A percentile compares a stretch with the other conserved stretches of the same genome.
phyloP scores from a whole-genome alignment of 108 stramenopile genomes.

The Halocafeteria seosinensis region DNA sequence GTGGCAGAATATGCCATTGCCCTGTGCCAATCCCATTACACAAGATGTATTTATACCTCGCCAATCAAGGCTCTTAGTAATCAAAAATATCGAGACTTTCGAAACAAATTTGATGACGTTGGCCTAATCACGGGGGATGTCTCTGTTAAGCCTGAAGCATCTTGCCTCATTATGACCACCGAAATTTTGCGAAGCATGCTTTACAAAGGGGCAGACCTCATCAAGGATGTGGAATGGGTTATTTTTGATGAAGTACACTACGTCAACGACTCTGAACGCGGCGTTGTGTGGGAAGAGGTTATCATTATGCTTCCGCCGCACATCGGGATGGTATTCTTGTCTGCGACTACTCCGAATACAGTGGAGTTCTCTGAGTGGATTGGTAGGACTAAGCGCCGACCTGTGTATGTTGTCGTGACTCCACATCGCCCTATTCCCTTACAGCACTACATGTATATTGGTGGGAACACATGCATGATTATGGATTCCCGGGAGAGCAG shows the following conservation, averaged over 20 bases:
- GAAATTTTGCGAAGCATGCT: constrained; percentile 54
- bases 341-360: constrained; percentile 88
- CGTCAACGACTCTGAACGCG: constrained; percentile 69
- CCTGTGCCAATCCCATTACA: constrained; percentile 49
- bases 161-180: constrained; percentile 49
- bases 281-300: constrained; percentile 80
- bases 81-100: constrained; percentile 84
- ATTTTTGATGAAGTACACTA: constrained; percentile 73
- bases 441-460: constrained; percentile 67
- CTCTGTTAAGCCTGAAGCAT: constrained; percentile 33
- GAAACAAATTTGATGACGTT: constrained; percentile 52
- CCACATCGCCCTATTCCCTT: constrained; percentile 79
- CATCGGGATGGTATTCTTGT: constrained; percentile 75
- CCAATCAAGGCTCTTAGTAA: constrained; percentile 82
- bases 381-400: constrained; percentile 59
- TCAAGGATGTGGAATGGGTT: constrained; percentile 52
- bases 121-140: constrained; percentile 70
- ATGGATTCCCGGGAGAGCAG: constrained; percentile 17
- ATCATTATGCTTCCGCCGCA: constrained; percentile 85
- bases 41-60: constrained; percentile 62
- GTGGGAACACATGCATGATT: constrained; percentile 55
- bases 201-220: constrained; percentile 67
- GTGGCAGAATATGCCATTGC: constrained; percentile 77
- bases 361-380: constrained; percentile 89
- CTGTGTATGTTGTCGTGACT: constrained; percentile 74